A percentile compares a stretch with the other conserved stretches of the same genome.
Conservation (phyloP, 192 early-diverging fungal species). For the Coemansia sp. region DNA sequence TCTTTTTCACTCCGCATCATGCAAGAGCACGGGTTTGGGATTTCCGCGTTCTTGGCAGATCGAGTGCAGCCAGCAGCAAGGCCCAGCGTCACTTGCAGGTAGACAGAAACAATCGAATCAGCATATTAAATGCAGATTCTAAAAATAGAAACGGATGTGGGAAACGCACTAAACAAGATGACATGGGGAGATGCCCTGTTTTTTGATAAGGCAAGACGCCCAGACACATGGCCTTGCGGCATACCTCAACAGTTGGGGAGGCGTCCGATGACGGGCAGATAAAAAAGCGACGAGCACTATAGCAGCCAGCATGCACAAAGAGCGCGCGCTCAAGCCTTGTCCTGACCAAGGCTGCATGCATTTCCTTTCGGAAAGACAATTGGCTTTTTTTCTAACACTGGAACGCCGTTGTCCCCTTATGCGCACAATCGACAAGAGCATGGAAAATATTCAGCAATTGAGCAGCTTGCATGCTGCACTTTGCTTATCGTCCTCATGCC, state of each 20-base stretch:
- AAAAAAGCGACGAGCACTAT: conserved; percentile 1
- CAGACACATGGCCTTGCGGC: conserved; percentile 7
- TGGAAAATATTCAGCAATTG: background rate
- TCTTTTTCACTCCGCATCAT: background rate
- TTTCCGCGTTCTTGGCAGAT: conserved; percentile 10
- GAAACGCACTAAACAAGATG: background rate
- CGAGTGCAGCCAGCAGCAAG: background rate
- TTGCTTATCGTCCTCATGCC: background rate
- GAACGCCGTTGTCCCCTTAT: background rate
- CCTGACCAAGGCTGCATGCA: background rate
- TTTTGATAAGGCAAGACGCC: background rate
- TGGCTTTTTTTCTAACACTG: conserved; percentile 1
- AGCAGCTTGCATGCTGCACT: background rate
- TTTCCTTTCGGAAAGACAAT: background rate
- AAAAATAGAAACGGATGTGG: conserved; percentile 12
- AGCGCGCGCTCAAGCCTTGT: background rate
- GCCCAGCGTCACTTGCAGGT: background rate
- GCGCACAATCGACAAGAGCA: conserved; percentile 8
- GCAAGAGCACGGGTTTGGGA: background rate
- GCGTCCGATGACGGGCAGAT: background rate
- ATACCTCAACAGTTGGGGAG: conserved; percentile 13
- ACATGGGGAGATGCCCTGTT: background rate
- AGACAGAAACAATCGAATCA: background rate
- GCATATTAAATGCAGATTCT: background rate
- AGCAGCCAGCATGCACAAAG: background rate